Conservation (phyloP, 805 yeast genomes). For the Limtongia smithiae region DNA sequence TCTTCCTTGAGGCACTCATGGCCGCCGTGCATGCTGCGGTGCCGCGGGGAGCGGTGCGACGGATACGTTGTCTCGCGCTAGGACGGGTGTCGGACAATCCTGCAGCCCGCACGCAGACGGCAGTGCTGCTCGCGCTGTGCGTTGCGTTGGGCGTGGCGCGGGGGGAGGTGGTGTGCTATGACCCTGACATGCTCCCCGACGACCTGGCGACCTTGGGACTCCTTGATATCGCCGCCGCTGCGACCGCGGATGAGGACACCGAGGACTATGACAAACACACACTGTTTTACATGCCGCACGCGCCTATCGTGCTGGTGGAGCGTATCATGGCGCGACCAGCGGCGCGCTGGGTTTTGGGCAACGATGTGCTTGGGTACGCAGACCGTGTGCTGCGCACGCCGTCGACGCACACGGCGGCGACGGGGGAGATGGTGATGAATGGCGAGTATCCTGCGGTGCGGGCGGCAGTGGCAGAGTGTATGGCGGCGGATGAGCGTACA, state of each 20-base stretch:
- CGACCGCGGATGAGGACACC: slow-evolving; percentile 1
- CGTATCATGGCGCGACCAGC: slow-evolving; percentile 22
- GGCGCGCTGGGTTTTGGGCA: slow-evolving; percentile 21
- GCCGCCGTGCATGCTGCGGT: background rate
- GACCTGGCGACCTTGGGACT: slow-evolving; percentile 43
- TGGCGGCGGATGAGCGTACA: background rate
- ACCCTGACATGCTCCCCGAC: slow-evolving; percentile 54
- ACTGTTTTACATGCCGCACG: slow-evolving; percentile 71
- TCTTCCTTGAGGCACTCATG: slow-evolving; percentile 4
- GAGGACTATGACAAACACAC: slow-evolving; percentile 24
- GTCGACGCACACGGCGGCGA: slow-evolving; percentile 13
- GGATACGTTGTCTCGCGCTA: slow-evolving; percentile 64
- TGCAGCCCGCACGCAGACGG: slow-evolving; percentile 61
- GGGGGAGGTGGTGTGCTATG: slow-evolving; percentile 49
- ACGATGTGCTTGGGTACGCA: slow-evolving; percentile 22
- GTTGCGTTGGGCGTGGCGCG: slow-evolving; percentile 31
- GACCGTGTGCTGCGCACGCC: slow-evolving; percentile 8
- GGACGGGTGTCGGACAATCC: slow-evolving; percentile 55
- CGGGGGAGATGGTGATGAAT: background rate
- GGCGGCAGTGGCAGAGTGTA: background rate
- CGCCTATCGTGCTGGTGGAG: slow-evolving; percentile 47
- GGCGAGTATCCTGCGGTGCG: slow-evolving; percentile 1
- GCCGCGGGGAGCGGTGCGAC: background rate
- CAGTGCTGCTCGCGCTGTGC: slow-evolving; percentile 48
- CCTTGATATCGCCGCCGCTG: slow-evolving; percentile 32